These are phyloP conservation scores for Circinella minor DNA, from an alignment of 371 early-diverging fungal genomes.

Conservation along the genomic window DNA sequence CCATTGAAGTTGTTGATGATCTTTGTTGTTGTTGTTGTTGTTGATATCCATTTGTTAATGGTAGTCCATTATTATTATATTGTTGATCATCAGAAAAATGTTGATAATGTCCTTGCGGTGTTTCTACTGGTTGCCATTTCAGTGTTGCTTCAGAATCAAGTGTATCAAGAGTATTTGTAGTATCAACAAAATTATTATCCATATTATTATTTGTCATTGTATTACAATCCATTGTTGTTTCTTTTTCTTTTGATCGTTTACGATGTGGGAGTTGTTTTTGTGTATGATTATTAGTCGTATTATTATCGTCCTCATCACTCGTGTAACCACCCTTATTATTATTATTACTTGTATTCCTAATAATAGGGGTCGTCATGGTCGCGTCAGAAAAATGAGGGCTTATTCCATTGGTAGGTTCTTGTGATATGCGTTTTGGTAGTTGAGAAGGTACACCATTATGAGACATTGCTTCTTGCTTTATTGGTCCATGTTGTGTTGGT, in stretches of 20 bases:
- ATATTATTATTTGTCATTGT: background rate
- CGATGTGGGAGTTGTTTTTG: background rate
- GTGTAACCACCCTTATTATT: background rate
- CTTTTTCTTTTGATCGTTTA: background rate
- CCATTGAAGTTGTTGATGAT: too few species aligned
- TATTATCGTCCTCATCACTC: background rate
- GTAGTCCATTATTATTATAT: background rate
- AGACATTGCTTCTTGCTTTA: background rate
- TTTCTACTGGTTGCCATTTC: conserved; percentile 20
- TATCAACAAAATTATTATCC: too few species aligned
- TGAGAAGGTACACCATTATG: background rate
- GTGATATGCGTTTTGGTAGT: background rate
- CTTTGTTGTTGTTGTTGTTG: too few species aligned
- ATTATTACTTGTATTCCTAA: background rate
- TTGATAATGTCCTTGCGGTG: conserved; percentile 11
- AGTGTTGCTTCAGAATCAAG: background rate
- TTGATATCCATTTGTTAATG: conserved; percentile 1
- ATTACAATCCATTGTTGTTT: background rate
- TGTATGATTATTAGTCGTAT: too few species aligned
- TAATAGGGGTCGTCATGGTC: background rate
- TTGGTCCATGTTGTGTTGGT: background rate
- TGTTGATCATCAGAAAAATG: background rate
- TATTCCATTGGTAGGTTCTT: background rate
- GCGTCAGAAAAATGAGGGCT: background rate
- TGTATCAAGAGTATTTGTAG: background rate